Conservation (phyloP, 257 asterid species). For the Coffea canephora region DNA sequence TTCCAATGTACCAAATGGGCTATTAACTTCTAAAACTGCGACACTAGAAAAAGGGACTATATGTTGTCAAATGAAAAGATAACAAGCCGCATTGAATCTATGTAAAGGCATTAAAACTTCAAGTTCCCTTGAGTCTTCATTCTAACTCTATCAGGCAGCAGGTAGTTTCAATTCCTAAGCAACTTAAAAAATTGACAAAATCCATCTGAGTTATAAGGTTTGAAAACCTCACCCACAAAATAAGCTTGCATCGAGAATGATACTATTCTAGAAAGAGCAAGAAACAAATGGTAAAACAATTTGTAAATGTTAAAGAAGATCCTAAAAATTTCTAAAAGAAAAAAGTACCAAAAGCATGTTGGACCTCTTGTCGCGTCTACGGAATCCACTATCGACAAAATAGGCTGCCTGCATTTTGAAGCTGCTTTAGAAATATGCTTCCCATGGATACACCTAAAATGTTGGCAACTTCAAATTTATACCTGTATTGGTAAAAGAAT, state of each 20-base stretch:
- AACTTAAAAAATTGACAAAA: no score
- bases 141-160: background rate
- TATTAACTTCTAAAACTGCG: background rate
- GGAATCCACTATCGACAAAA: slow-evolving; percentile 61
- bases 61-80: background rate
- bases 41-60: background rate
- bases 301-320: background rate
- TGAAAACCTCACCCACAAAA: background rate
- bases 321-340: slow-evolving; percentile 15
- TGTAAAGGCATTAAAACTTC: background rate
- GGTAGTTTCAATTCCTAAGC: background rate
- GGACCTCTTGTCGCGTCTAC: slow-evolving; percentile 70
- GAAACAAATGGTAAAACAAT: background rate
- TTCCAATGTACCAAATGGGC: background rate
- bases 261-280: background rate
- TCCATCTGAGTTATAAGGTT: background rate
- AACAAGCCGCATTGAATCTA: background rate
- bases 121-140: background rate
- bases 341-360: slow-evolving; percentile 81
- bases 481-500: slow-evolving; percentile 82
- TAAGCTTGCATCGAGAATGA: background rate
- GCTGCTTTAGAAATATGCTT: slow-evolving; percentile 10
- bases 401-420: slow-evolving; percentile 68
- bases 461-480: background rate
- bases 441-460: background rate